Conservation (phyloP, 2,329 filamentous ascomycete genomes). For the Trichoderma polysporum region DNA sequence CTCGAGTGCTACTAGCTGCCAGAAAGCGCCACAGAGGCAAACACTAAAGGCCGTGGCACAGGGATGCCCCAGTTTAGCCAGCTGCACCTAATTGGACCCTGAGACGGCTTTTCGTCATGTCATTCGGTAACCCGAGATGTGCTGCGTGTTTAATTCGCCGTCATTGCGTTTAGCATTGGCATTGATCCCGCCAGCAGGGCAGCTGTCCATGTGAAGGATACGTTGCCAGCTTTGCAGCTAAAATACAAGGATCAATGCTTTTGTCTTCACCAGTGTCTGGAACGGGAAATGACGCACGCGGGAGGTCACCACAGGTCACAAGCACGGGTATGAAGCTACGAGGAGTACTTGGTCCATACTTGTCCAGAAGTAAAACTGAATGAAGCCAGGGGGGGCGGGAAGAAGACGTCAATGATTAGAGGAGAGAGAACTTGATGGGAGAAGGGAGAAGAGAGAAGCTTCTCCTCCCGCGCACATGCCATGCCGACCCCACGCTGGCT, state of each 20-base stretch:
- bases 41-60: slow-evolving; percentile 5
- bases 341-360: too few relatives aligned
- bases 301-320: neutral
- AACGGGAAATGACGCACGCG: slow-evolving; percentile 16
- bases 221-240: too few relatives aligned
- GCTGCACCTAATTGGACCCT: slow-evolving; percentile 6
- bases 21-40: slow-evolving; percentile 13
- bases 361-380: neutral
- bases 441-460: neutral
- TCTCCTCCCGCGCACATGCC: neutral
- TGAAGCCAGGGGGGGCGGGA: neutral
- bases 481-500: neutral
- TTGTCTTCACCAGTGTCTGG: neutral
- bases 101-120: slow-evolving; percentile 11
- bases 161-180: neutral
- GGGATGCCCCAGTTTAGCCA: neutral
- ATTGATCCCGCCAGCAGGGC: neutral
- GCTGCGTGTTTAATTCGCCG: neutral
- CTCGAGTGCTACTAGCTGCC: neutral
- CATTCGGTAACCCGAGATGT: neutral
- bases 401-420: neutral
- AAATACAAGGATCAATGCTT: neutral
- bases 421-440: neutral
- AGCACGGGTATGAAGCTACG: neutral
- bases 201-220: neutral